phyloP scores from a whole-genome alignment of 768 basidiomycete genomes.

The Chalciporus chontae region DNA sequence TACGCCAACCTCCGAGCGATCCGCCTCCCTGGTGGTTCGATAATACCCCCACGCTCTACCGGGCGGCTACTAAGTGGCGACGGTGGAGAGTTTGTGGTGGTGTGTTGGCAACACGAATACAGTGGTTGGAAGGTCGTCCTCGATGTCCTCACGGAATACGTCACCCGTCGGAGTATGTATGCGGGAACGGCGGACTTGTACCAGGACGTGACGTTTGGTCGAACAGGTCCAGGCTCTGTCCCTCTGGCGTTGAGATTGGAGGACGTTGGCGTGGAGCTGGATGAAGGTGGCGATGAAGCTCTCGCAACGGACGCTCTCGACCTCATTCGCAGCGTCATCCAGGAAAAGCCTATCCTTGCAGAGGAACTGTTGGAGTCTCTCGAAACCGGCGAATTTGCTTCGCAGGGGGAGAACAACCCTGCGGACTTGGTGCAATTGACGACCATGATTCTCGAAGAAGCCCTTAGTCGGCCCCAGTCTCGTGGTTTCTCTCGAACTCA shows the following conservation, averaged over 20 bases:
- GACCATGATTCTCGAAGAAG: conserved; percentile 78
- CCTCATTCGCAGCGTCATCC: conserved; percentile 73
- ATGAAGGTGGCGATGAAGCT: conserved; percentile 55
- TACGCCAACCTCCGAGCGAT: conserved; percentile 68
- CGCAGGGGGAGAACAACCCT: conserved; percentile 50
- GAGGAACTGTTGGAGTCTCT: conserved; percentile 64
- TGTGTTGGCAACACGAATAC: conserved; percentile 78
- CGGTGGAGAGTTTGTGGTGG: conserved; percentile 57
- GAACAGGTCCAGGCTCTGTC: conserved; percentile 36
- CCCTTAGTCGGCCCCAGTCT: conserved; percentile 51
- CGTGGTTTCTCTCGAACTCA: conserved; percentile 48
- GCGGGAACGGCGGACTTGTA: conserved; percentile 39
- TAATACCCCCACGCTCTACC: conserved; percentile 59
- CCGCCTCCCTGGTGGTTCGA: conserved; percentile 72
- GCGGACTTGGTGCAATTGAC: conserved; percentile 78
- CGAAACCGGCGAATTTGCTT: conserved; percentile 35
- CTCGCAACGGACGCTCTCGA: conserved; percentile 74
- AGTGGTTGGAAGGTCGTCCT: conserved; percentile 85
- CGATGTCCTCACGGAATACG: conserved; percentile 78
- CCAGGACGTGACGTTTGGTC: conserved; percentile 52
- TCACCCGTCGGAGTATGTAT: conserved; percentile 52
- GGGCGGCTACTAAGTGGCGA: conserved; percentile 75
- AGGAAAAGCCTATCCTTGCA: conserved; percentile 63
- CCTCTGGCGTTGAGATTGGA: conserved; percentile 49
- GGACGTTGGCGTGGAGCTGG: conserved; percentile 72